These are phyloP conservation scores for Alternaria sp. DNA, from an alignment of 2,329 filamentous ascomycete genomes.

Conservation along the genomic window DNA sequence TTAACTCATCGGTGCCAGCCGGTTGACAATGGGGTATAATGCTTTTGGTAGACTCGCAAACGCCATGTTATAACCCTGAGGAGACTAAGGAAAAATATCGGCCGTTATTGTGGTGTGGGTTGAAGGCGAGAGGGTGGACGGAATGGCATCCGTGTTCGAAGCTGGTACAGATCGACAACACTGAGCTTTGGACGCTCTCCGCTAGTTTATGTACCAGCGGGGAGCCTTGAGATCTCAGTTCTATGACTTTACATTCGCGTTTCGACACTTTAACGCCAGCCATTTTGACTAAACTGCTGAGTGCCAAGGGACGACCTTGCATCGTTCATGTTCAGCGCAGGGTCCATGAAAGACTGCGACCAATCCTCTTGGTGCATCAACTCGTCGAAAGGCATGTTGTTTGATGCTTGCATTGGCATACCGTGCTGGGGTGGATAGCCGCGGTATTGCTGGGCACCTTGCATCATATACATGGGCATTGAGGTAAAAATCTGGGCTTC, in stretches of 20 bases:
- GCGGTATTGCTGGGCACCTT: slow-evolving; percentile 50
- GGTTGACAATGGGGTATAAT: slow-evolving; percentile 29
- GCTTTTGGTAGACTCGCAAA: slow-evolving; percentile 17
- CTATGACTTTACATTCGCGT: background rate
- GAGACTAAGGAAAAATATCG: slow-evolving; percentile 8
- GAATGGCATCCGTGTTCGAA: background rate
- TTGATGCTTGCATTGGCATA: slow-evolving; percentile 33
- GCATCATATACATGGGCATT: slow-evolving; percentile 75
- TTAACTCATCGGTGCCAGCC: slow-evolving; percentile 27
- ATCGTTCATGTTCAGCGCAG: slow-evolving; percentile 40
- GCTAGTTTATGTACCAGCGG: background rate
- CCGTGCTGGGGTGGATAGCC: slow-evolving; percentile 38
- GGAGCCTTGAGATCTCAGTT: background rate
- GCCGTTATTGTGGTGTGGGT: slow-evolving; percentile 11
- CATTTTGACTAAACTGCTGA: slow-evolving; percentile 30
- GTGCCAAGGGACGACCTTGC: slow-evolving; percentile 32
- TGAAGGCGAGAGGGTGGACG: background rate
- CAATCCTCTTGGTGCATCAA: slow-evolving; percentile 53
- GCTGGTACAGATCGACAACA: background rate
- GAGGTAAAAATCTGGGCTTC: slow-evolving; percentile 78
- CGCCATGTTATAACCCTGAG: slow-evolving; percentile 14
- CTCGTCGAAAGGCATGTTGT: slow-evolving; percentile 49
- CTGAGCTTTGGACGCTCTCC: background rate
- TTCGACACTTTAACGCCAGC: slow-evolving; percentile 30
- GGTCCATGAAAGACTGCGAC: slow-evolving; percentile 51